Percentiles rank a stretch among this genome's conserved stretches.
Evolutionary conservation across 352 stramenopile genomes (phyloP).

Genomic region (Pythium monospermum): DNA sequence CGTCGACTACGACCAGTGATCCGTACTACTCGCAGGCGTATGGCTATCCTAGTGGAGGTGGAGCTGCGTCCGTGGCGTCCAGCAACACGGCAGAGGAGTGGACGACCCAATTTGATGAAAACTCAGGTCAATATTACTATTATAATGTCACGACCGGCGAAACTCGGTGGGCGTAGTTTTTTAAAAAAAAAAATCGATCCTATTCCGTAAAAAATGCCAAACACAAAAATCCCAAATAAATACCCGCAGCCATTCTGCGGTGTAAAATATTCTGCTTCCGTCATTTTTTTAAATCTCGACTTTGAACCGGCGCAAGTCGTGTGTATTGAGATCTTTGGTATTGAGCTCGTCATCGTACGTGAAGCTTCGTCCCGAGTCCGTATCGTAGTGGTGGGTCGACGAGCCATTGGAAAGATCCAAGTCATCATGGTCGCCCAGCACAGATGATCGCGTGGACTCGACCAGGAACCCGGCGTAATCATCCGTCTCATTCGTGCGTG

Average conservation of each 20-base stretch:
- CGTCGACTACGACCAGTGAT: no score
- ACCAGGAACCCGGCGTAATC: slow-evolving; percentile 10
- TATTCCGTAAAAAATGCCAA: neutral
- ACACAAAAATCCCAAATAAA: slow-evolving; percentile 6
- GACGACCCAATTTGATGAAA: slow-evolving; percentile 57
- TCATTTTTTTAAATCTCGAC: slow-evolving; percentile 17
- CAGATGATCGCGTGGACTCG: slow-evolving; percentile 6
- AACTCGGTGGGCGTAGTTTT: slow-evolving; percentile 45
- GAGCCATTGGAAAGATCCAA: neutral
- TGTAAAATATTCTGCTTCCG: neutral
- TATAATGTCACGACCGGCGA: slow-evolving; percentile 72
- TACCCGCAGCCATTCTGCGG: neutral
- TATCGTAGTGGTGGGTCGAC: neutral
- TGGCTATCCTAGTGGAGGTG: slow-evolving; percentile 7
- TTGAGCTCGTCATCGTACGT: slow-evolving; percentile 9
- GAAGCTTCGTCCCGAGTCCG: neutral
- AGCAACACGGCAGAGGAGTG: slow-evolving; percentile 26
- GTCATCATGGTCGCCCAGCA: neutral
- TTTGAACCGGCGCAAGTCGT: slow-evolving; percentile 12
- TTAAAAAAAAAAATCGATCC: slow-evolving; percentile 12
- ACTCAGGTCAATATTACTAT: slow-evolving; percentile 62
- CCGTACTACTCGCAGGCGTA: slow-evolving; percentile 8
- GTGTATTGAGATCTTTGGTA: slow-evolving; percentile 12
- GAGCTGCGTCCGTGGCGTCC: neutral
- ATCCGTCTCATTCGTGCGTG: slow-evolving; percentile 7